Evolutionary conservation across 495 filamentous ascomycete genomes (phyloP).

Genomic region (Monascus purpureus): DNA sequence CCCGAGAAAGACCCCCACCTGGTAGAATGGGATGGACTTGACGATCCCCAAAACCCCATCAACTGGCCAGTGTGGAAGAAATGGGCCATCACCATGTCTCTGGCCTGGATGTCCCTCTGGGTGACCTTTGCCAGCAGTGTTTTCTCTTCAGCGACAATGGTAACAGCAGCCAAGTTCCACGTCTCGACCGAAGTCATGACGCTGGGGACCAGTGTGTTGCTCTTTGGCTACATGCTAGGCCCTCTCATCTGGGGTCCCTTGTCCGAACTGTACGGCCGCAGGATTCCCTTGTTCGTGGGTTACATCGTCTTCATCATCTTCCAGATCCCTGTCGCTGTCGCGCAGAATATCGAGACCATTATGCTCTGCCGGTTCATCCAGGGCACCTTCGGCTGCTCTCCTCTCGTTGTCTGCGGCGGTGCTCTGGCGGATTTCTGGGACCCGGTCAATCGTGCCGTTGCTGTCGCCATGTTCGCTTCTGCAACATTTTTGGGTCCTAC

Average conservation of each 20-base stretch:
- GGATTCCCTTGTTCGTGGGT: conserved; percentile 35
- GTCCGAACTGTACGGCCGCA: conserved; percentile 64
- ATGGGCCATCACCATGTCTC: conserved; percentile 44
- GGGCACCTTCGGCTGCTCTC: conserved; percentile 35
- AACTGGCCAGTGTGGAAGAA: conserved; percentile 43
- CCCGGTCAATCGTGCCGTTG: conserved; percentile 30
- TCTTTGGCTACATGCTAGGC: conserved; percentile 39
- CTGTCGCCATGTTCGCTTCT: conserved; percentile 36
- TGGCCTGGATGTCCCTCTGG: conserved; percentile 30
- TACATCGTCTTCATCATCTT: conserved; percentile 43
- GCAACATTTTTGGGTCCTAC: conserved; percentile 36
- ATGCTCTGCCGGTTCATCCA: conserved; percentile 38
- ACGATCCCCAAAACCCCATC: conserved; percentile 46
- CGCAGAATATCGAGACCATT: conserved; percentile 39
- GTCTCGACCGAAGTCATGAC: conserved; percentile 34
- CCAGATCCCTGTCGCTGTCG: conserved; percentile 34
- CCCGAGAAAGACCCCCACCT: conserved; percentile 3
- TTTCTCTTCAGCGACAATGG: conserved; percentile 35
- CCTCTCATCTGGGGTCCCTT: conserved; percentile 51
- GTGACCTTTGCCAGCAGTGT: conserved; percentile 32
- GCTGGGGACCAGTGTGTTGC: conserved; percentile 39
- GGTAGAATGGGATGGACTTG: conserved; percentile 2
- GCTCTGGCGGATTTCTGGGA: conserved; percentile 39
- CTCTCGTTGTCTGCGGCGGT: conserved; percentile 34
- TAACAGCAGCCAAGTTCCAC: conserved; percentile 28